These are phyloP conservation scores for Pseudogymnoascus sp. DNA, from an alignment of 2,329 filamentous ascomycete species.

Conservation along the genomic window DNA sequence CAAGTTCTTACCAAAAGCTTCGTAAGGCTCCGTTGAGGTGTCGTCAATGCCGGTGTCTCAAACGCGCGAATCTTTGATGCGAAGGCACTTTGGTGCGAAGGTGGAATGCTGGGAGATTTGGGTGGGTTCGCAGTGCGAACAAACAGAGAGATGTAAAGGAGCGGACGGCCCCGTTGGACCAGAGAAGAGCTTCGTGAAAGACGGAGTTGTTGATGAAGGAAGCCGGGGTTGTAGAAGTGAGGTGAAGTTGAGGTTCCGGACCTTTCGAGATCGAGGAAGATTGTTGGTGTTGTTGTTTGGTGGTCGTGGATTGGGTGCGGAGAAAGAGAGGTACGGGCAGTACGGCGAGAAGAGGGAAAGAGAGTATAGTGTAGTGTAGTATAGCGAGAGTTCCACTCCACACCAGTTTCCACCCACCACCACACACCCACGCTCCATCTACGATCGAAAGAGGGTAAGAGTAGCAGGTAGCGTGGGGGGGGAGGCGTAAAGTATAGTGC, in stretches of 20 bases:
- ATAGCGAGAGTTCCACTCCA: neutral
- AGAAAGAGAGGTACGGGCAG: neutral
- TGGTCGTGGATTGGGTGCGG: constrained; percentile 5
- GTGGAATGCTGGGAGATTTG: neutral
- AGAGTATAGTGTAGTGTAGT: neutral
- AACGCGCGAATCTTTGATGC: constrained; percentile 6
- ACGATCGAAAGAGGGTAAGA: constrained; percentile 5
- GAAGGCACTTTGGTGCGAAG: neutral
- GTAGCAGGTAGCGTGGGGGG: neutral
- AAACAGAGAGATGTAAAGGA: constrained; percentile 7
- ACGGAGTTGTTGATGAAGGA: neutral
- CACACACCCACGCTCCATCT: neutral
- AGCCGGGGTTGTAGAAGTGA: neutral
- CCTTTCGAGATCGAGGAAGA: neutral
- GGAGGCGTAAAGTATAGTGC: neutral
- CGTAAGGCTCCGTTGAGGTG: neutral
- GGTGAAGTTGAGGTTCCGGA: constrained; percentile 2
- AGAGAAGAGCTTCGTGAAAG: neutral
- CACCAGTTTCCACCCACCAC: neutral
- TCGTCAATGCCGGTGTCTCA: constrained; percentile 6
- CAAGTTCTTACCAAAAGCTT: neutral
- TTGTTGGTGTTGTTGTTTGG: constrained; percentile 7
- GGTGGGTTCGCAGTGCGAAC: neutral
- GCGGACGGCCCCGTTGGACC: constrained; percentile 9
- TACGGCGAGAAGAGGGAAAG: neutral